Conservation (phyloP, 2,329 filamentous ascomycete species). For the Nemania sp. region DNA sequence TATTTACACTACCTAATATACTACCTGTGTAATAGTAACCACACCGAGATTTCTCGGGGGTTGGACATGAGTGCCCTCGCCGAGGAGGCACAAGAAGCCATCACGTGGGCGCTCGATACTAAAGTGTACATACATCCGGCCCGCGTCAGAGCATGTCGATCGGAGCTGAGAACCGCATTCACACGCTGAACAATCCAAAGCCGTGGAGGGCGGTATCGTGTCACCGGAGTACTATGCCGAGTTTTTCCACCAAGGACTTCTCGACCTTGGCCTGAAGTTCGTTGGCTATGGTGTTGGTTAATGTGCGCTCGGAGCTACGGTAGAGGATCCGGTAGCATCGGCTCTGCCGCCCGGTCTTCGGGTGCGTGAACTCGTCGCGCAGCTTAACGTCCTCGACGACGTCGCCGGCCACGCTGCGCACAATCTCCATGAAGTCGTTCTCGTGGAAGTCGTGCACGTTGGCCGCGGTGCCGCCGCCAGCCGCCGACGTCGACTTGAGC, state of each 20-base stretch:
- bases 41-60: too few species aligned
- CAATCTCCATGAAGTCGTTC: constrained; percentile 96
- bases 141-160: neutral
- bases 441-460: constrained; percentile 72
- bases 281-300: constrained; percentile 84
- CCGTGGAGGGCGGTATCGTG: neutral
- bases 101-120: neutral
- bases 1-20: neutral
- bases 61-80: too few species aligned
- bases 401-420: constrained; percentile 81
- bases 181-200: neutral
- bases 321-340: constrained; percentile 94
- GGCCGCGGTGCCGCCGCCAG: constrained; percentile 49
- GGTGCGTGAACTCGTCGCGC: constrained; percentile 86
- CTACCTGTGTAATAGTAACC: too few species aligned
- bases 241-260: constrained; percentile 65
- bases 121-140: neutral
- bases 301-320: constrained; percentile 84
- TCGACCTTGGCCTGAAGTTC: constrained; percentile 72
- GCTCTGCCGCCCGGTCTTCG: constrained; percentile 80
- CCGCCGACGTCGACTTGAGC: constrained; percentile 60
- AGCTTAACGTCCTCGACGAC: constrained; percentile 84
- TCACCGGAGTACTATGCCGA: constrained; percentile 80
- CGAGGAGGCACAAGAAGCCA: neutral
- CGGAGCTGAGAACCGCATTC: neutral